Conservation (phyloP, 2,329 filamentous ascomycete genomes). For the Paraconiothyrium brasiliense region DNA sequence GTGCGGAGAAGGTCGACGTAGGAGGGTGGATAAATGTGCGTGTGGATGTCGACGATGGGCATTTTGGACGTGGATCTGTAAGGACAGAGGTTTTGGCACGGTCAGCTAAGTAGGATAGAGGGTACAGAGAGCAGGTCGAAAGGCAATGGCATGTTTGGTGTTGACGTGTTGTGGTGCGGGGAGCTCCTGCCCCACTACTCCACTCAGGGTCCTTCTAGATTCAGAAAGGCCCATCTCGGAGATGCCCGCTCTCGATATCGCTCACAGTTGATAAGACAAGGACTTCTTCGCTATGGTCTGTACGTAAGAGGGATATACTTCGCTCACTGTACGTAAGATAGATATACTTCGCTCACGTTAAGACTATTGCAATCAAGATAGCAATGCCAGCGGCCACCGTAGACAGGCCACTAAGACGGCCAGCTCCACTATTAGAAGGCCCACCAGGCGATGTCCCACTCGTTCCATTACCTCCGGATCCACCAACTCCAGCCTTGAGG, state of each 20-base stretch:
- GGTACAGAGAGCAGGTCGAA: neutral
- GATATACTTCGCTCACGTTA: neutral
- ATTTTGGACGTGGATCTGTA: constrained; percentile 33
- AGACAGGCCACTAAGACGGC: constrained; percentile 8
- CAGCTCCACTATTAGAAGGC: constrained; percentile 8
- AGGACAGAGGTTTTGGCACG: neutral
- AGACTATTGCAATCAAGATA: constrained; percentile 5
- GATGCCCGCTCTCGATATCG: constrained; percentile 7
- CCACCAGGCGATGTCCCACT: neutral
- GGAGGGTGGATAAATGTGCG: constrained; percentile 69
- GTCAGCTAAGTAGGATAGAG: neutral
- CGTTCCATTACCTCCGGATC: constrained; percentile 20
- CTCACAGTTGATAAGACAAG: neutral
- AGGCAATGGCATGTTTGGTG: neutral
- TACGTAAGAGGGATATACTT: neutral
- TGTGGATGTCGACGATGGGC: constrained; percentile 68
- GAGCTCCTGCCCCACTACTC: constrained; percentile 32
- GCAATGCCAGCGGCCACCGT: constrained; percentile 1
- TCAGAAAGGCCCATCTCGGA: constrained; percentile 11
- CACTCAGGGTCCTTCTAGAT: constrained; percentile 35
- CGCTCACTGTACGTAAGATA: constrained; percentile 7
- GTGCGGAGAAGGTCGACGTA: constrained; percentile 67
- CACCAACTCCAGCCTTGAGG: constrained; percentile 25
- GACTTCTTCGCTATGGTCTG: neutral
- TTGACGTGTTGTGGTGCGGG: neutral